These are phyloP conservation scores for Beauveria sp. DNA, from an alignment of 2,329 filamentous ascomycete genomes.

Conservation along the genomic window DNA sequence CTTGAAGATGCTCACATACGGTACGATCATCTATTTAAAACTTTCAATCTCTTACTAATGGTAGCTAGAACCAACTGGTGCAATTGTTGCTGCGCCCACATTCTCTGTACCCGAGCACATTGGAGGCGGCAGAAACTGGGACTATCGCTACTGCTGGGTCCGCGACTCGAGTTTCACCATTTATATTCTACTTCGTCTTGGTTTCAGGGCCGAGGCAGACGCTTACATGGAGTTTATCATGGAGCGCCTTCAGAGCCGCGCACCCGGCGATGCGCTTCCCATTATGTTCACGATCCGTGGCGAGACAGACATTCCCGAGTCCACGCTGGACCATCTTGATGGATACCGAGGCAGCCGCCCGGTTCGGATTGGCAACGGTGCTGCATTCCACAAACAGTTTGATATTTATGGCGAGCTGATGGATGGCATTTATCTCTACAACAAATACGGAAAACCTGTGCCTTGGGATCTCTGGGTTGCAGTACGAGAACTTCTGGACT, in stretches of 20 bases:
- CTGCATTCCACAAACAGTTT: slow-evolving; percentile 68
- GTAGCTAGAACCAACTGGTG: slow-evolving; percentile 59
- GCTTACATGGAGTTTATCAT: slow-evolving; percentile 74
- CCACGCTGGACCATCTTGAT: slow-evolving; percentile 61
- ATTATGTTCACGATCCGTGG: slow-evolving; percentile 79
- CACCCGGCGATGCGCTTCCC: slow-evolving; percentile 54
- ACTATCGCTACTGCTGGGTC: slow-evolving; percentile 73
- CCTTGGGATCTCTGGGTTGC: slow-evolving; percentile 71
- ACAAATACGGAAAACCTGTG: slow-evolving; percentile 70
- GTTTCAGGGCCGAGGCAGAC: slow-evolving; percentile 68
- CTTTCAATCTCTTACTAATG: background rate
- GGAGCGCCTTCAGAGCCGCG: slow-evolving; percentile 55
- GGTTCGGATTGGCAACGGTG: slow-evolving; percentile 70
- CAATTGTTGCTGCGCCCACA: slow-evolving; percentile 68
- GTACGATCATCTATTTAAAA: slow-evolving; percentile 14
- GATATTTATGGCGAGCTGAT: slow-evolving; percentile 76
- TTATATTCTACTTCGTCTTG: slow-evolving; percentile 68
- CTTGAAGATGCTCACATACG: slow-evolving; percentile 66
- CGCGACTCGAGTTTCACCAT: slow-evolving; percentile 71
- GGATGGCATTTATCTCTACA: slow-evolving; percentile 71
- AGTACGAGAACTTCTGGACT: slow-evolving; percentile 61
- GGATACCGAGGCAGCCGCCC: slow-evolving; percentile 65
- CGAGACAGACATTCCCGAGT: slow-evolving; percentile 65
- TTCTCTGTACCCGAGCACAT: slow-evolving; percentile 72
- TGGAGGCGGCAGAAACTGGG: slow-evolving; percentile 60